phyloP scores from a whole-genome alignment of 129 eudicot genomes.

The Centaurea solstitialis region DNA sequence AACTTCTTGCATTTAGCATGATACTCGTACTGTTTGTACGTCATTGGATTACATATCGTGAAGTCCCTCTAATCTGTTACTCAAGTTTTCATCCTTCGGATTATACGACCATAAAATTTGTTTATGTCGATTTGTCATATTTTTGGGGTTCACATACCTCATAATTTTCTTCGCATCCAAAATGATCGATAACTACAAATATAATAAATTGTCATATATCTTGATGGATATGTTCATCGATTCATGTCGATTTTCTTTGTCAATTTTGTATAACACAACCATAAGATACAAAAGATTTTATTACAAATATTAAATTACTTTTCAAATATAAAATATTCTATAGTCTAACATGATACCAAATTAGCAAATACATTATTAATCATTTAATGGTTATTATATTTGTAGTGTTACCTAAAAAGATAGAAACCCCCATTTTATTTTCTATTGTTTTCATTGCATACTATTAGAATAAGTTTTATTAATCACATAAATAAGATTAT shows the following conservation, averaged over 20 bases:
- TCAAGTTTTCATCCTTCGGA: background rate
- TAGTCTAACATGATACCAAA: too few relatives aligned
- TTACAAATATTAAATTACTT: background rate
- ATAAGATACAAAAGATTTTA: background rate
- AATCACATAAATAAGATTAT: too few relatives aligned
- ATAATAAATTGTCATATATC: background rate
- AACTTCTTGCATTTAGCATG: background rate
- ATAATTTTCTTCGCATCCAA: slow-evolving; percentile 6
- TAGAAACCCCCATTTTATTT: too few relatives aligned
- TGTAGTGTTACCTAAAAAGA: too few relatives aligned
- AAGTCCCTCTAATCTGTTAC: background rate
- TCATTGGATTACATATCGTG: background rate
- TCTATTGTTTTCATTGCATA: too few relatives aligned
- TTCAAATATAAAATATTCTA: background rate
- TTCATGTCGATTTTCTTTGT: slow-evolving; percentile 3
- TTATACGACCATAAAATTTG: background rate
- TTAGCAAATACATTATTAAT: background rate
- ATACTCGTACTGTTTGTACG: background rate
- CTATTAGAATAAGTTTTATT: too few relatives aligned
- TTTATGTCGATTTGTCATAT: background rate
- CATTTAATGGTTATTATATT: background rate
- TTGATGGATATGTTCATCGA: background rate
- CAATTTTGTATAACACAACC: slow-evolving; percentile 1
- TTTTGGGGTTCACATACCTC: background rate
- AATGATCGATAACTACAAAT: background rate